phyloP scores from a whole-genome alignment of 495 filamentous ascomycete genomes.

The Hypoxylon cercidicola region DNA sequence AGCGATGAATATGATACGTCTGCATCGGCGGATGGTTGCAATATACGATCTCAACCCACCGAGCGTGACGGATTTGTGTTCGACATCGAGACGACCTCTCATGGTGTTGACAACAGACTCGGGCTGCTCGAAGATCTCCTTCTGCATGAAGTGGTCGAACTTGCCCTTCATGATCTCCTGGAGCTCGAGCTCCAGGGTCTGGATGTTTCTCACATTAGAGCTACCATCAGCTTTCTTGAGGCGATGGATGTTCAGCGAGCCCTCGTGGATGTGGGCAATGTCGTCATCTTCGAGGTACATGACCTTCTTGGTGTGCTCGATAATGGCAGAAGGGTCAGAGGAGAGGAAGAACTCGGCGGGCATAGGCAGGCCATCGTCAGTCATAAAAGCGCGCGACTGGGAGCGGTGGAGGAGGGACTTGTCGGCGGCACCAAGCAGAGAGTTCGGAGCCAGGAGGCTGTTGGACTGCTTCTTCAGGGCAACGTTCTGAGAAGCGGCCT shows the following conservation, averaged over 20 bases:
- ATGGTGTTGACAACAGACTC: conserved; percentile 99
- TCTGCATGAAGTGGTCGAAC: conserved; percentile 99
- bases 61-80: conserved; percentile 92
- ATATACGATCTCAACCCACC: conserved; percentile 97
- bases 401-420: conserved; percentile 98
- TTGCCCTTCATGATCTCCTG: conserved; percentile 99
- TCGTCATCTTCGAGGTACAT: conserved; percentile 99
- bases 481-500: conserved; percentile 95
- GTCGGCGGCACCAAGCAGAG: conserved; percentile 87
- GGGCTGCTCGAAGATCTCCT: conserved; percentile 99
- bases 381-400: conserved; percentile 97
- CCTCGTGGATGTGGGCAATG: conserved; percentile 98
- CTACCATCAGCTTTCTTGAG: conserved; percentile 95
- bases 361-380: conserved; percentile 95
- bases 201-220: conserved; percentile 95
- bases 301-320: conserved; percentile 99
- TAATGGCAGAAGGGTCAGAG: conserved; percentile 96
- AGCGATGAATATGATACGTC: conserved; percentile 96
- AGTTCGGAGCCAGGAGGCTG: conserved; percentile 68
- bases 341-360: conserved; percentile 99
- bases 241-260: conserved; percentile 97
- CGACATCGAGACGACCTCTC: conserved; percentile 94
- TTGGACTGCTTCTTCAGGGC: conserved; percentile 84
- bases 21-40: conserved; percentile 92
- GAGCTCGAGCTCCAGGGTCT: conserved; percentile 97